These are phyloP conservation scores for Jatropha multifida DNA, from an alignment of 441 rosid species.

Conservation along the genomic window DNA sequence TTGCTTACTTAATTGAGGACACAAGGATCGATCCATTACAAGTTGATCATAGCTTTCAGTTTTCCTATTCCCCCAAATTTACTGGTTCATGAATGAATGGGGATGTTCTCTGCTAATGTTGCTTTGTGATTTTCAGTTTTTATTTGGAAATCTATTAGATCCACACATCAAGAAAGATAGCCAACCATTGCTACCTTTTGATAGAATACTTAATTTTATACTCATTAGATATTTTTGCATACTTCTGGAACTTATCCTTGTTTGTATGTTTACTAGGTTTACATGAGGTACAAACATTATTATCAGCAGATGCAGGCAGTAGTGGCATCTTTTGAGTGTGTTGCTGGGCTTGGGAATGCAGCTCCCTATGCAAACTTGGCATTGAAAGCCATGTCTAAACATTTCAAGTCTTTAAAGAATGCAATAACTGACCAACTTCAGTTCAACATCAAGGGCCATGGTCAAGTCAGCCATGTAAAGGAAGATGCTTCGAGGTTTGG, in stretches of 20 bases:
- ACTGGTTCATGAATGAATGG: not conserved
- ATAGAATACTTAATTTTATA: not conserved
- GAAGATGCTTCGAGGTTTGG: constrained; percentile 48
- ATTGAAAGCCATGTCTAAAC: constrained; percentile 69
- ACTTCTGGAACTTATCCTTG: not conserved
- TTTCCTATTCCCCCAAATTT: not conserved
- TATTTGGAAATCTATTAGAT: not conserved
- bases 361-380: constrained; percentile 73
- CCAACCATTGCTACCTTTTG: not conserved
- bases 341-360: constrained; percentile 79
- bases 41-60: too few relatives aligned
- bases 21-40: not conserved
- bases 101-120: constrained; percentile 1
- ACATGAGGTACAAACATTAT: constrained; percentile 75
- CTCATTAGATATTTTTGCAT: not conserved
- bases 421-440: constrained; percentile 77
- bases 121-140: not conserved
- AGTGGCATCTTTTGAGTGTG: constrained; percentile 70
- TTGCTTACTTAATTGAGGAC: not conserved
- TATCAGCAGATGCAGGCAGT: constrained; percentile 77
- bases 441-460: constrained; percentile 37
- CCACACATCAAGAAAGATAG: not conserved
- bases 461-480: constrained; percentile 10
- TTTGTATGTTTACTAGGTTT: constrained; percentile 41
- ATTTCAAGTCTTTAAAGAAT: constrained; percentile 67